A percentile compares a stretch with the other conserved stretches of the same genome.
phyloP scores from a whole-genome alignment of 345 rosid species.

The Rubroshorea leprosula region DNA sequence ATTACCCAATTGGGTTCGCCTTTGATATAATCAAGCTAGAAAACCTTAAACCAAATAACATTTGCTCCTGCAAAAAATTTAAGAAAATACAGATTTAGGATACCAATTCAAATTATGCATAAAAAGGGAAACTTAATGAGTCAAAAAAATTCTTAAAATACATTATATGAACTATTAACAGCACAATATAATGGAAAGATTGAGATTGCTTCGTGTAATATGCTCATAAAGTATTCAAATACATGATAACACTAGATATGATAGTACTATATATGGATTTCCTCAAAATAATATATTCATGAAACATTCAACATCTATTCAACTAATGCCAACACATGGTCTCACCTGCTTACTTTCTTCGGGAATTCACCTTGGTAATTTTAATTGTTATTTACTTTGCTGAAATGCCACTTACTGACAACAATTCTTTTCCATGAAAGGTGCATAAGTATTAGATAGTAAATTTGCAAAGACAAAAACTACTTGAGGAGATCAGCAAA shows the following conservation, averaged over 20 bases:
- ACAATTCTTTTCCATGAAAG: background rate
- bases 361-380: background rate
- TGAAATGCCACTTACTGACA: background rate
- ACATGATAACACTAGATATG: too few relatives aligned
- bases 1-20: constrained; percentile 73
- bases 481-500: too few relatives aligned
- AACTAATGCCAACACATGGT: background rate
- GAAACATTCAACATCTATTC: background rate
- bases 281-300: too few relatives aligned
- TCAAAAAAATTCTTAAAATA: background rate
- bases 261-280: too few relatives aligned
- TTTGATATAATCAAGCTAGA: constrained; percentile 77
- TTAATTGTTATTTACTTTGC: background rate
- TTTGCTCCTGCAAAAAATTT: constrained; percentile 42
- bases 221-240: too few relatives aligned
- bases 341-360: background rate
- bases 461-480: too few relatives aligned
- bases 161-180: background rate
- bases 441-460: too few relatives aligned
- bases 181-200: too few relatives aligned
- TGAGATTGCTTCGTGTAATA: too few relatives aligned
- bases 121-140: background rate
- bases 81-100: constrained; percentile 10
- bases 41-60: constrained; percentile 64
- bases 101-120: too few relatives aligned